These are phyloP conservation scores for Cadophora malorum DNA, from an alignment of 2,329 filamentous ascomycete species.

Conservation along the genomic window DNA sequence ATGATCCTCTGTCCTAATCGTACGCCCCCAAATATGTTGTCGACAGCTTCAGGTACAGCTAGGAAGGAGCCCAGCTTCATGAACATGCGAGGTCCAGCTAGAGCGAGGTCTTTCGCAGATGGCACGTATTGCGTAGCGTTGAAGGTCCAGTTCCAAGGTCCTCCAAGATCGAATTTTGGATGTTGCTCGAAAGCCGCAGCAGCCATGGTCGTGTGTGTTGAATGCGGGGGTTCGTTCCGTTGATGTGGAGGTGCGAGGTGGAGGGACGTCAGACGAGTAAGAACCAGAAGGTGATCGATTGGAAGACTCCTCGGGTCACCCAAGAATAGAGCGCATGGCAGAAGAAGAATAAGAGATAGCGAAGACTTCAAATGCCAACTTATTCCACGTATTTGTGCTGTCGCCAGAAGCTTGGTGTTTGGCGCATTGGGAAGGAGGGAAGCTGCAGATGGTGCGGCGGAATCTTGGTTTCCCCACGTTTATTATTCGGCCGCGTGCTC, in stretches of 20 bases:
- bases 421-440: constrained; percentile 18
- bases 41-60: constrained; percentile 63
- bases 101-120: constrained; percentile 71
- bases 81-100: constrained; percentile 73
- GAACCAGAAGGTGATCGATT: not conserved
- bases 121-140: constrained; percentile 67
- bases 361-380: not conserved
- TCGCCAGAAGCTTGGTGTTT: constrained; percentile 17
- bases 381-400: not conserved
- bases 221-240: constrained; percentile 11
- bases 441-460: constrained; percentile 14
- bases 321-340: constrained; percentile 24
- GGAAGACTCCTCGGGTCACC: constrained; percentile 13
- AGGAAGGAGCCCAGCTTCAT: constrained; percentile 71
- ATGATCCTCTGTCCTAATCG: constrained; percentile 62
- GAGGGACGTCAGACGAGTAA: constrained; percentile 8
- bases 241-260: not conserved
- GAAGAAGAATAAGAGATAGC: constrained; percentile 15
- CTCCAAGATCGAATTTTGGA: constrained; percentile 54
- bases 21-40: constrained; percentile 55
- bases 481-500: constrained; percentile 17
- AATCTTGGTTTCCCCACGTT: constrained; percentile 29
- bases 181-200: constrained; percentile 35
- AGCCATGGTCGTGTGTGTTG: constrained; percentile 35
- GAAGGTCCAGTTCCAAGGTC: constrained; percentile 58